A percentile compares a stretch with the other conserved stretches of the same genome.
Evolutionary conservation across 2,329 filamentous ascomycete species (phyloP).

Genomic region (Beauveria pseudobassiana): DNA sequence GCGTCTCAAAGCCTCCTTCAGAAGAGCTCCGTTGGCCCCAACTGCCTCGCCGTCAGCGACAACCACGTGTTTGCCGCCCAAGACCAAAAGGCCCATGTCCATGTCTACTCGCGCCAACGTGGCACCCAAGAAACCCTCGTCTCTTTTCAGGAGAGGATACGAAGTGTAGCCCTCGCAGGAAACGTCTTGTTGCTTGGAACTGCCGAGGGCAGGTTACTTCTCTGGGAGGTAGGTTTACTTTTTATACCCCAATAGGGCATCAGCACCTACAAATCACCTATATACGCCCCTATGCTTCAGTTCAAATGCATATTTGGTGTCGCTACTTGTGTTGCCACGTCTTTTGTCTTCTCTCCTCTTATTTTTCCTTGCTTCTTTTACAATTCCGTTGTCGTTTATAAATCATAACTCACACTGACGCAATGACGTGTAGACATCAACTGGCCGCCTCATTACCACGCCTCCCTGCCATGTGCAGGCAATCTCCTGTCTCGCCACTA

Average conservation of each 20-base stretch:
- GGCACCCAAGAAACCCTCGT: constrained; percentile 84
- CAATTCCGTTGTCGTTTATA: background rate
- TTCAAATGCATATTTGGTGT: background rate
- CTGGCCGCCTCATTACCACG: constrained; percentile 69
- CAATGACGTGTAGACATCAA: constrained; percentile 48
- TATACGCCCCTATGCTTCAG: background rate
- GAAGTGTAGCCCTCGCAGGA: constrained; percentile 64
- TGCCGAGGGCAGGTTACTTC: constrained; percentile 72
- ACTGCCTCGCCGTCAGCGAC: constrained; percentile 71
- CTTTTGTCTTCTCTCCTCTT: background rate
- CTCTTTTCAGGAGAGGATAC: constrained; percentile 80
- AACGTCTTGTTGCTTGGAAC: constrained; percentile 75
- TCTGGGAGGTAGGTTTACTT: constrained; percentile 72
- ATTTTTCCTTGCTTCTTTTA: background rate
- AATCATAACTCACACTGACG: background rate
- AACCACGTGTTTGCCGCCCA: constrained; percentile 90
- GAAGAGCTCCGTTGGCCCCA: constrained; percentile 76
- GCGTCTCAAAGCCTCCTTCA: constrained; percentile 71
- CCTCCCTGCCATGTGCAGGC: constrained; percentile 72
- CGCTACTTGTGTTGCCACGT: background rate
- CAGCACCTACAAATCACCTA: background rate
- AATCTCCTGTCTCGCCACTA: constrained; percentile 67
- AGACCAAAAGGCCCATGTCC: constrained; percentile 81
- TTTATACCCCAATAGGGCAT: constrained; percentile 10
- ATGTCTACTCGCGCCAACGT: constrained; percentile 80